These are phyloP conservation scores for Stentor coeruleus DNA, from an alignment of 73 alveolate species.

Conservation along the genomic window DNA sequence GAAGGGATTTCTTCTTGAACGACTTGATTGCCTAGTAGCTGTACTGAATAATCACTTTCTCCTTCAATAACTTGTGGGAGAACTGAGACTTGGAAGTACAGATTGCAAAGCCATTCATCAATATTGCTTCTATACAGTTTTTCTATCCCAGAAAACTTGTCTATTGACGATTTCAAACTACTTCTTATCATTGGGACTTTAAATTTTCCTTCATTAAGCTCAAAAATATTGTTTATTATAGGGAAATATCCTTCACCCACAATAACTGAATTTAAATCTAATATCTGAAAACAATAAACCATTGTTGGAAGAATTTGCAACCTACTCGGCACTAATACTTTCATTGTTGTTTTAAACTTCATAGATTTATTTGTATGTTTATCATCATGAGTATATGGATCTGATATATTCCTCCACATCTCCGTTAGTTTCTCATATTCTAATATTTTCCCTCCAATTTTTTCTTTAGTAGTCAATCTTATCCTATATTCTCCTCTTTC, in stretches of 20 bases:
- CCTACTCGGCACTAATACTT: neutral
- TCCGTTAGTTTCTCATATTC: neutral
- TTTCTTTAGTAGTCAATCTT: neutral
- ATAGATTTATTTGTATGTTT: neutral
- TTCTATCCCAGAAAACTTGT: constrained; percentile 44
- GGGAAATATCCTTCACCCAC: constrained; percentile 71
- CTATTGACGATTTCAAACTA: neutral
- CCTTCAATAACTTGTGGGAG: neutral
- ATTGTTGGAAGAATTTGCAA: neutral
- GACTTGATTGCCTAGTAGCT: neutral
- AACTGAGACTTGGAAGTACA: constrained; percentile 40
- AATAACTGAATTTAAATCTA: constrained; percentile 12
- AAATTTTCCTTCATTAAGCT: constrained; percentile 51
- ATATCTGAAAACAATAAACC: constrained; percentile 22
- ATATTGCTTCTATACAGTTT: constrained; percentile 35
- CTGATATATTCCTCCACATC: constrained; percentile 8
- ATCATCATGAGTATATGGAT: constrained; percentile 6
- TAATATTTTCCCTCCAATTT: neutral
- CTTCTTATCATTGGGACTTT: constrained; percentile 37
- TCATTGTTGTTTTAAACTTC: neutral
- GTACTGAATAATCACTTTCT: neutral
- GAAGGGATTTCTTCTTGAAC: neutral
- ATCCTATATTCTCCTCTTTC: neutral
- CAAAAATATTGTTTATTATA: constrained; percentile 45
- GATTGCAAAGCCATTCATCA: constrained; percentile 69